These are phyloP conservation scores for Monilinia aucupariae DNA, from an alignment of 2,329 filamentous ascomycete genomes.

Conservation along the genomic window DNA sequence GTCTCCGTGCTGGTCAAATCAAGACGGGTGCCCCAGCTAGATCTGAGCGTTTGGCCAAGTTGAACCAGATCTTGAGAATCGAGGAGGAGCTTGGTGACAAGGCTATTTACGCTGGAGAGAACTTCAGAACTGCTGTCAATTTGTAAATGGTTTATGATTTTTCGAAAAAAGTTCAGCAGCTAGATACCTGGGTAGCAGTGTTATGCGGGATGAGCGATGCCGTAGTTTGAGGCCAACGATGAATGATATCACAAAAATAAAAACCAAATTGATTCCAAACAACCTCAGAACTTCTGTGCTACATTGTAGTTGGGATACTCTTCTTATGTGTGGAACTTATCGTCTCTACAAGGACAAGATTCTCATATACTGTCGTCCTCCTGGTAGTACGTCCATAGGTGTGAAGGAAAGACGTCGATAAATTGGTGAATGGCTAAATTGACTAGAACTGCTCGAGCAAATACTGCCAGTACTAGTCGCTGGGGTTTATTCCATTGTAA, in stretches of 20 bases:
- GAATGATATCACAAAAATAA: constrained; percentile 16
- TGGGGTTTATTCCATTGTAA: neutral
- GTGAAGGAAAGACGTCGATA: neutral
- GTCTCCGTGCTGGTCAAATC: constrained; percentile 95
- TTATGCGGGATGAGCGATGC: constrained; percentile 9
- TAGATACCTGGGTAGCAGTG: neutral
- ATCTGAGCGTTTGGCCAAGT: constrained; percentile 97
- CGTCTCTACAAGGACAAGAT: neutral
- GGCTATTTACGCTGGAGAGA: constrained; percentile 84
- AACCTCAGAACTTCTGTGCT: too few species aligned
- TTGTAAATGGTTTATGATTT: constrained; percentile 53
- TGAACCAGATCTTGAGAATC: constrained; percentile 99
- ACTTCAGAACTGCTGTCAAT: constrained; percentile 88
- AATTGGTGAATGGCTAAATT: neutral
- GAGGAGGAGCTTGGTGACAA: constrained; percentile 96
- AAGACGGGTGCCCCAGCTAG: constrained; percentile 96
- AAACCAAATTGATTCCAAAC: neutral
- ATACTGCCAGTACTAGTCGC: neutral
- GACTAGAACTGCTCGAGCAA: too few species aligned
- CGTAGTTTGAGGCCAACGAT: constrained; percentile 10
- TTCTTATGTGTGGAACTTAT: neutral
- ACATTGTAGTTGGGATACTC: neutral
- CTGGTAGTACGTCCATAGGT: neutral
- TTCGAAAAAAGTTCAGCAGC: constrained; percentile 4
- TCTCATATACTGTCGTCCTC: neutral